Evolutionary conservation across 768 basidiomycete genomes (phyloP), one percentile per base, ranked within the genome.

Genomic region (Glaciozyma antarctica): DNA sequence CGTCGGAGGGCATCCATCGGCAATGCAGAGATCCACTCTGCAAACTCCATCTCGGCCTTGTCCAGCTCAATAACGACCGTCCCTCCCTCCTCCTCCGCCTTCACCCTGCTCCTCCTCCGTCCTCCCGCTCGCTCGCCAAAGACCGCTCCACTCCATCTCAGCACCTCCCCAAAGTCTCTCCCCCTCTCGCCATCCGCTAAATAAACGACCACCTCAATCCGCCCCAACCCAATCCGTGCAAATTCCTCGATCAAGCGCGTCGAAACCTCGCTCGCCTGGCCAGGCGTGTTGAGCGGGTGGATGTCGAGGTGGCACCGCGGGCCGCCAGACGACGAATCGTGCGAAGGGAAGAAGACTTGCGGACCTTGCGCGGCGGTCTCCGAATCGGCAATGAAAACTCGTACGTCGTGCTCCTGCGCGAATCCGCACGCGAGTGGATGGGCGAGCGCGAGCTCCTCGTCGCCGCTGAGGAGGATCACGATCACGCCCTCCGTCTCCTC

Each of bases 11-110:
- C 86, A 34, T 76, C 64, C 8, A 85, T 68, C 2, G 82, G 77
- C 30, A 88, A 77, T 0, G 83, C 77, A 4, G 80, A 79, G 77
- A 88, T 83, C 87, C 87, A 88, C 38, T 81, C 78, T 2, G 79
- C 79, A 65, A 82, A 79, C 21, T 71, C 74, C 34, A 87, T 73
- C 66, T 86, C 83, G 21, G 60, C 71, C 28, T 28, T 61, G 17
- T 53, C 58, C 30, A 76, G 62, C 34, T 43, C 63, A 8, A 75
- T 65, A 1, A 60, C 63, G 21, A 63, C 58, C 62, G 22, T 6
- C 53, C 58, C 26, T 5, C 63, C 44, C 38, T 61, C 62, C 45
- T 54, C 28, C 45, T 70, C 62, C n/a, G 60, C 61, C 41, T 53
- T 47, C 5, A 41, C 44, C 24, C 57, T 28, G 13, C 60, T 38